Evolutionary conservation across 2,329 filamentous ascomycete genomes (phyloP).

Genomic region (Chrysosporium keratinophilum): DNA sequence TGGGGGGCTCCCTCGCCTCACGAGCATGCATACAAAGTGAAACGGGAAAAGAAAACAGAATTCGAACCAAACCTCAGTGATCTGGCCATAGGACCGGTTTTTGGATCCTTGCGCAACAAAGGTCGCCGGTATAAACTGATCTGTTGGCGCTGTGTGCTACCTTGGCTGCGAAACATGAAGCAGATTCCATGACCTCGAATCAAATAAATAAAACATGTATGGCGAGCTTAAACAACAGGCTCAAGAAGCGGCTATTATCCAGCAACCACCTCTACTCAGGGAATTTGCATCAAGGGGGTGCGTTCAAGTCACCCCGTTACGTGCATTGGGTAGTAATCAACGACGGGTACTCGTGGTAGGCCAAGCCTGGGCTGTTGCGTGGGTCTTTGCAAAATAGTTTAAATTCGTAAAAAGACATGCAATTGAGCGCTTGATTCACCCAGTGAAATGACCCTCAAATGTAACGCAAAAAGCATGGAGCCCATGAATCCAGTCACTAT

Average conservation of each 20-base stretch:
- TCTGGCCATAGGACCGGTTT: neutral
- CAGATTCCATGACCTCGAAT: neutral
- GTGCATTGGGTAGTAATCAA: neutral
- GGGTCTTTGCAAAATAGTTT: neutral
- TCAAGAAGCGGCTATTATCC: neutral
- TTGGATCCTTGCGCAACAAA: conserved; percentile 3
- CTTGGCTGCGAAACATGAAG: neutral
- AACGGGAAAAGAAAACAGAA: neutral
- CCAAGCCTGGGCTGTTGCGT: neutral
- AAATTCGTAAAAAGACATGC: neutral
- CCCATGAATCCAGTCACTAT: neutral
- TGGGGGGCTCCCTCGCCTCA: neutral
- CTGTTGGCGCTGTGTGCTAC: conserved; percentile 8
- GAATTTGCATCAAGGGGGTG: neutral
- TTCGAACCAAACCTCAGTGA: neutral
- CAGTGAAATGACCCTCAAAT: neutral
- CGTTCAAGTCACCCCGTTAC: neutral
- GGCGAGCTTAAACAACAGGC: neutral
- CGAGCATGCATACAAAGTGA: neutral
- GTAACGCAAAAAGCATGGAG: neutral
- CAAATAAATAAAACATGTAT: neutral
- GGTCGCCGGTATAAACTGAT: neutral
- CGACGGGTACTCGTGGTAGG: neutral
- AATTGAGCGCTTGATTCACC: neutral
- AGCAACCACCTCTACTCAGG: neutral